These are phyloP conservation scores for Lipomyces kockii DNA, from an alignment of 805 yeast genomes.

Conservation along the genomic window DNA sequence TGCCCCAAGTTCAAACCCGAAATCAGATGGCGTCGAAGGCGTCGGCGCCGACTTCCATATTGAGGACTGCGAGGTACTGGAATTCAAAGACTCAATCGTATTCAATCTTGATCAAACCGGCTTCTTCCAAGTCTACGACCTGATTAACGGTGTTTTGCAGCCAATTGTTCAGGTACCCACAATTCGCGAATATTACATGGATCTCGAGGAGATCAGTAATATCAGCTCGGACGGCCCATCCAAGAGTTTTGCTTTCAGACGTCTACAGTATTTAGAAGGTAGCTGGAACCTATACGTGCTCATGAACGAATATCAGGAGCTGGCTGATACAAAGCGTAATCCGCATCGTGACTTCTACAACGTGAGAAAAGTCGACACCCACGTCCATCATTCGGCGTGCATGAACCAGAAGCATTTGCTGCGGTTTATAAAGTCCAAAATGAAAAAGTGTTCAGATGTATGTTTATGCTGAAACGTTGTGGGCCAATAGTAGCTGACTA, in stretches of 20 bases:
- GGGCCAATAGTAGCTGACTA: neutral
- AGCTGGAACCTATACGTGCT: conserved; percentile 91
- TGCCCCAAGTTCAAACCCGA: conserved; percentile 40
- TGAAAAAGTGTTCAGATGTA: conserved; percentile 74
- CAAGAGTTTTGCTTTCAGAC: conserved; percentile 91
- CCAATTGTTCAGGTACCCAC: conserved; percentile 56
- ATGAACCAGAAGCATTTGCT: conserved; percentile 97
- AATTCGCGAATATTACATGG: conserved; percentile 81
- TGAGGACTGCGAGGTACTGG: conserved; percentile 60
- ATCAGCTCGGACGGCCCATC: conserved; percentile 94
- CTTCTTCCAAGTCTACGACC: conserved; percentile 65
- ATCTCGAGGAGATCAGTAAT: conserved; percentile 71
- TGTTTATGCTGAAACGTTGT: neutral
- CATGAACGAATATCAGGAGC: conserved; percentile 91
- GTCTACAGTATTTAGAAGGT: conserved; percentile 92
- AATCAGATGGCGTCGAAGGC: conserved; percentile 38
- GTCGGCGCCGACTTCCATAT: conserved; percentile 63
- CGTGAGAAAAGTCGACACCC: conserved; percentile 96
- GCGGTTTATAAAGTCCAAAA: conserved; percentile 91
- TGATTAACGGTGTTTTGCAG: conserved; percentile 38
- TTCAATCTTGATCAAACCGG: conserved; percentile 63
- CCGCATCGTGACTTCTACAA: conserved; percentile 98
- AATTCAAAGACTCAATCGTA: conserved; percentile 47
- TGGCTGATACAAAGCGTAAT: conserved; percentile 83
- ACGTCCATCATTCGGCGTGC: conserved; percentile 98